phyloP scores from a whole-genome alignment of 2,329 filamentous ascomycete genomes.

The Fonsecaea monophora region DNA sequence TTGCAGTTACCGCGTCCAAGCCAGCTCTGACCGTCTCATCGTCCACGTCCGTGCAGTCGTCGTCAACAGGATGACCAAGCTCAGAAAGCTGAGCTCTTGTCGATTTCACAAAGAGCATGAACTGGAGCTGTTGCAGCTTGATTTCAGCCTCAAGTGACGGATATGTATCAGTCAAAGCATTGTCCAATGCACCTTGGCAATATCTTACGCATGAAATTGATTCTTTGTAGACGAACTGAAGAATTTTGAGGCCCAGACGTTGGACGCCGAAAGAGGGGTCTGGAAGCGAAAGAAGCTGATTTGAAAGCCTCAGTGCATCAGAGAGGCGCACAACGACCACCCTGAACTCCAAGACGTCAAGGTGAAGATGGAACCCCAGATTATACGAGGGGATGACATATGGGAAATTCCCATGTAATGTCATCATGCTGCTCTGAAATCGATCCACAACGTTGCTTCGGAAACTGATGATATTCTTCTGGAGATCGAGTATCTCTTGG shows the following conservation, averaged over 20 bases:
- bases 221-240: constrained; percentile 29
- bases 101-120: constrained; percentile 31
- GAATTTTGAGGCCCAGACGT: constrained; percentile 36
- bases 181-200: constrained; percentile 30
- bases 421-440: constrained; percentile 33
- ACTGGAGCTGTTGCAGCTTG: constrained; percentile 38
- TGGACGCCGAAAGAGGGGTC: constrained; percentile 39
- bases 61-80: neutral
- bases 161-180: constrained; percentile 24
- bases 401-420: constrained; percentile 33
- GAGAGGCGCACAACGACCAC: constrained; percentile 34
- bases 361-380: constrained; percentile 39
- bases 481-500: constrained; percentile 36
- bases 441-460: constrained; percentile 36
- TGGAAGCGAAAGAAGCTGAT: constrained; percentile 29
- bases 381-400: constrained; percentile 40
- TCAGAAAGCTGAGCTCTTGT: constrained; percentile 4
- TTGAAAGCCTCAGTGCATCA: constrained; percentile 38
- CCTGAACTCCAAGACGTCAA: constrained; percentile 39
- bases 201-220: constrained; percentile 27
- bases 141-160: constrained; percentile 41
- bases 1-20: constrained; percentile 1
- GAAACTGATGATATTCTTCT: constrained; percentile 33
- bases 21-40: constrained; percentile 1
- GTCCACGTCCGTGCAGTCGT: neutral